Evolutionary conservation across 345 rosid species (phyloP), one percentile per base, ranked within the genome.

Genomic region (Mangifera indica): DNA sequence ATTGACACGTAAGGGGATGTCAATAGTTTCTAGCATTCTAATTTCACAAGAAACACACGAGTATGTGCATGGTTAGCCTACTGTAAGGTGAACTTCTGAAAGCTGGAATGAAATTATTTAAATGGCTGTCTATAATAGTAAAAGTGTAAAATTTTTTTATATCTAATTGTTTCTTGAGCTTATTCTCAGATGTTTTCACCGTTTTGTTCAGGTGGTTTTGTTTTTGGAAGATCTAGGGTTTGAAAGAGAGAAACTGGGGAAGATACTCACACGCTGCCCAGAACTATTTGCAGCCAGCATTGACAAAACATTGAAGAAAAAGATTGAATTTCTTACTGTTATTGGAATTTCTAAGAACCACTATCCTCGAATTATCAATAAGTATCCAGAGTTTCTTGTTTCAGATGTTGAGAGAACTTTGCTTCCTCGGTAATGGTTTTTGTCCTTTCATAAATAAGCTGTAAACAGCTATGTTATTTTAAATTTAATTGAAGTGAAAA

Each of bases 301-400:
- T 6, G 89, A 82, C 59, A 87, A 75, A 76, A 94, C 97, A 56
- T 70, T 94, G 29, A 83, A 71, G 84, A 86, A 74, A 78, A 94
- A 91, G 73, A 81, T 94, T 59, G 80, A 73, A 59, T 90, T 90
- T 73, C 93, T 91, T 26, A 56, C 62, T 60, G 75, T 69, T 60
- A 72, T 87, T 48, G 97, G 98, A 71, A 82, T 94, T 73, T 79
- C 84, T 24, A 67, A 72, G 25, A 79, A 69, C 9, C 88, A 87
- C 72, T 84, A 87, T 13, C 86, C 91, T 32, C 86, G 88, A 48
- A 86, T 87, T 71, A 81, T 94, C 34, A 91, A 83, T 79, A 94
- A 94, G 77, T 91, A 91, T 58, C 98, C 98, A 0, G 97, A 90
- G 73, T 77, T 94, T 81, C 92, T 94, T 63, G 83, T 90, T 44